Percentiles rank a stretch among this genome's conserved stretches.
These are phyloP conservation scores for Kingdonia uniflora DNA, from an alignment of 164 flowering plant genomes.

Conservation along the genomic window DNA sequence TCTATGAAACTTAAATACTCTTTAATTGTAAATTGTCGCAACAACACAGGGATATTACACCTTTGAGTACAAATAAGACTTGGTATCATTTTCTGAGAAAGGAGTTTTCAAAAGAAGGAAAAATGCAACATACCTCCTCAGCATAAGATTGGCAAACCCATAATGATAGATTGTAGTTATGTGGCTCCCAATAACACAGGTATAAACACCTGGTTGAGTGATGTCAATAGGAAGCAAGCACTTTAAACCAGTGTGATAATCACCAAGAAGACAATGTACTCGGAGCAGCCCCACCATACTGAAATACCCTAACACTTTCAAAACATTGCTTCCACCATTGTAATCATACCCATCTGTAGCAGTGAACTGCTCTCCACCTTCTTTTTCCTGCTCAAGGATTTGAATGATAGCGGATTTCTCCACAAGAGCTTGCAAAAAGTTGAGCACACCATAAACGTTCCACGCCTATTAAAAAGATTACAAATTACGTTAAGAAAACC, in stretches of 20 bases:
- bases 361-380: constrained; percentile 84
- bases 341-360: constrained; percentile 97
- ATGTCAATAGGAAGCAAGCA: constrained; percentile 91
- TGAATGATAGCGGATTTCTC: constrained; percentile 83
- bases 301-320: constrained; percentile 95
- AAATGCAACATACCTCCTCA: constrained; percentile 57
- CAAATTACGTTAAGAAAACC: background rate
- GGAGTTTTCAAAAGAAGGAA: background rate
- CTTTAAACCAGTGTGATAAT: constrained; percentile 92
- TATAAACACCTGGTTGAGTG: constrained; percentile 80
- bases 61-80: background rate
- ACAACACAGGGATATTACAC: too few relatives aligned
- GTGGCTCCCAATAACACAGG: constrained; percentile 94
- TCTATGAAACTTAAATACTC: too few relatives aligned
- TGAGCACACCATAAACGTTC: constrained; percentile 96
- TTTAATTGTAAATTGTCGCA: too few relatives aligned
- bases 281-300: constrained; percentile 97
- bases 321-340: constrained; percentile 92
- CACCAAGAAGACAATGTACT: constrained; percentile 94
- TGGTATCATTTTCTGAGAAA: too few relatives aligned
- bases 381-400: constrained; percentile 87
- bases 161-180: constrained; percentile 88
- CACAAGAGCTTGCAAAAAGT: constrained; percentile 93
- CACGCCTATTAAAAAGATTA: constrained; percentile 51
- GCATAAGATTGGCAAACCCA: constrained; percentile 96